These are phyloP conservation scores for Solanum hybrid DNA, from an alignment of 305 asterid species.

Conservation along the genomic window DNA sequence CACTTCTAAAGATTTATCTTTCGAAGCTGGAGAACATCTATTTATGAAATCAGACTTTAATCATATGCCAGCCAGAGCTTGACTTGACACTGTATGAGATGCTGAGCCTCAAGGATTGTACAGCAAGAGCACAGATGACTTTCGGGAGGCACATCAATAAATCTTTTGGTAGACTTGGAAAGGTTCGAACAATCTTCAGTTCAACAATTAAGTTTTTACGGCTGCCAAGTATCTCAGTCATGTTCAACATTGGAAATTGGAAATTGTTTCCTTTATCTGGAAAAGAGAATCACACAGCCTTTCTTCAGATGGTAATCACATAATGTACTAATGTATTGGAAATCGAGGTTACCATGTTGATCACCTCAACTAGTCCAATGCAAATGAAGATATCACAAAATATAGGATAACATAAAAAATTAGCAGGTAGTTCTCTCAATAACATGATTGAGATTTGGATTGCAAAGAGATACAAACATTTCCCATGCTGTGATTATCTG, in stretches of 20 bases:
- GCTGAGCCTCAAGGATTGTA: slow-evolving; percentile 16
- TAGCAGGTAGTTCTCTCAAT: not conserved
- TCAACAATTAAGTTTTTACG: not conserved
- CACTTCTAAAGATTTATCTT: not conserved
- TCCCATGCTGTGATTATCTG: not conserved
- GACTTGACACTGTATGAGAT: slow-evolving; percentile 19
- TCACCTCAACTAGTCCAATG: too few species aligned
- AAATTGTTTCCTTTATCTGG: too few species aligned
- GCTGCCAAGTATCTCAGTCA: slow-evolving; percentile 3
- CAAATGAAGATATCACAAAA: too few species aligned
- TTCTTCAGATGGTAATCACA: too few species aligned
- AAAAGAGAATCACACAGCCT: too few species aligned
- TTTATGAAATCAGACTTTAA: slow-evolving; percentile 24
- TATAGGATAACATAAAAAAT: not conserved
- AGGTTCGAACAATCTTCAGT: slow-evolving; percentile 2
- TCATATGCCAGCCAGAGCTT: not conserved
- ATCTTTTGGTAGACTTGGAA: slow-evolving; percentile 1
- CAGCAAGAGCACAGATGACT: slow-evolving; percentile 12
- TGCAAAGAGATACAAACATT: not conserved
- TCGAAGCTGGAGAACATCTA: slow-evolving; percentile 3
- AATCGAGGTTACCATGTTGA: too few species aligned
- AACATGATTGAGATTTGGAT: not conserved
- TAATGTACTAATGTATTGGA: too few species aligned
- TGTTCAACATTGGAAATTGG: slow-evolving; percentile 3
- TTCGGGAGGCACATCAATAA: not conserved